A percentile compares a stretch with the other conserved stretches of the same genome.
phyloP scores from a whole-genome alignment of 768 basidiomycete species.

The Hericium rajendrae region DNA sequence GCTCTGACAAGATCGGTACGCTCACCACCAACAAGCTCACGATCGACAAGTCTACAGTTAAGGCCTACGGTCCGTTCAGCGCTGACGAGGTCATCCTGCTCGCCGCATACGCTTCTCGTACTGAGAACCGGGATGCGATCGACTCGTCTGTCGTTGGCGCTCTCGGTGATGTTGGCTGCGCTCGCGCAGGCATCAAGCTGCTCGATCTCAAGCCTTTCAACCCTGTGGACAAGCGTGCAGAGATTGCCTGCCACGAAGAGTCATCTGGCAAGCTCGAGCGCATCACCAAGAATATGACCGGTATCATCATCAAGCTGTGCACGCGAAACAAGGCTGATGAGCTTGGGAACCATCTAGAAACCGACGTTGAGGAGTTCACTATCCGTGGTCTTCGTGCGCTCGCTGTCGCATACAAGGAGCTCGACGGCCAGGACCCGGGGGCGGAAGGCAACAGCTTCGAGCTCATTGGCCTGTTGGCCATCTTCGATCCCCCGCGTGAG shows the following conservation, averaged over 20 bases:
- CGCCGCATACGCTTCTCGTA: constrained; percentile 92
- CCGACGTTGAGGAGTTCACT: constrained; percentile 94
- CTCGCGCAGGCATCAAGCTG: constrained; percentile 89
- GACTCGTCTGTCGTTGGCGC: constrained; percentile 80
- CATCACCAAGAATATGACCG: constrained; percentile 99
- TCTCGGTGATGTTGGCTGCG: constrained; percentile 58
- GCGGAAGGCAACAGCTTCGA: constrained; percentile 95
- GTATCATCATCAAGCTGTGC: constrained; percentile 96
- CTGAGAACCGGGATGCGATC: constrained; percentile 98
- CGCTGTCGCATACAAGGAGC: constrained; percentile 90
- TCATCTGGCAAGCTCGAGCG: constrained; percentile 94
- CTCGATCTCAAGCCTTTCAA: constrained; percentile 99
- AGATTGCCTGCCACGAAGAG: constrained; percentile 95
- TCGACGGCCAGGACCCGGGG: constrained; percentile 74
- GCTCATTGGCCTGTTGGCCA: constrained; percentile 91
- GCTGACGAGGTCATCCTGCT: constrained; percentile 89
- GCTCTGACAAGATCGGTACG: constrained; percentile 98
- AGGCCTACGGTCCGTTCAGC: constrained; percentile 82
- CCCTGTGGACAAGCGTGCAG: constrained; percentile 98
- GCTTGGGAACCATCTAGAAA: constrained; percentile 82
- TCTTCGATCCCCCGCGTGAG: constrained; percentile 95
- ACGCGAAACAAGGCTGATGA: constrained; percentile 94
- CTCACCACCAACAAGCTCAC: constrained; percentile 99
- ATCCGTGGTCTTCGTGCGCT: constrained; percentile 96
- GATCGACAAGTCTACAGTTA: constrained; percentile 87